Evolutionary conservation across 2,329 filamentous ascomycete species (phyloP).

Genomic region (Colletotrichum cereale): DNA sequence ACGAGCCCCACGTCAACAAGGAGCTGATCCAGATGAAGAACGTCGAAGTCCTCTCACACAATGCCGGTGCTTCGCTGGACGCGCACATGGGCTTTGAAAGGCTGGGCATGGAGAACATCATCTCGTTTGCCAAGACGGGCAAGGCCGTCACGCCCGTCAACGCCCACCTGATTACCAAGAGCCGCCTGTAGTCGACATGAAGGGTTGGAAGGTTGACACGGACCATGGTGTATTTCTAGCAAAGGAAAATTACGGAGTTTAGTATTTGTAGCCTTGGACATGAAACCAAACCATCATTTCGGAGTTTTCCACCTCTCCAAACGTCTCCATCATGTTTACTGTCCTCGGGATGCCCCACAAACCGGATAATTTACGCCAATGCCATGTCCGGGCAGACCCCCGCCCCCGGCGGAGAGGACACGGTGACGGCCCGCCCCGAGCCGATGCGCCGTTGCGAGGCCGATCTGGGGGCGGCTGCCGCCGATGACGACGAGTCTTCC

Average conservation of each 20-base stretch:
- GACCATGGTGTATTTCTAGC: slow-evolving; percentile 10
- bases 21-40: slow-evolving; percentile 36
- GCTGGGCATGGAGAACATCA: slow-evolving; percentile 35
- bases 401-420: slow-evolving; percentile 7
- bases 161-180: slow-evolving; percentile 35
- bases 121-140: slow-evolving; percentile 26
- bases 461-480: slow-evolving; percentile 20
- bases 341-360: slow-evolving; percentile 7
- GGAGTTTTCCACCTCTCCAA: background rate
- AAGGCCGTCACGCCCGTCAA: slow-evolving; percentile 35
- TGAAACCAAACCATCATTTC: background rate
- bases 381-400: slow-evolving; percentile 10
- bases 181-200: slow-evolving; percentile 19
- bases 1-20: slow-evolving; percentile 65
- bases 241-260: slow-evolving; percentile 19
- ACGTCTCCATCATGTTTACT: slow-evolving; percentile 13
- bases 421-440: slow-evolving; percentile 9
- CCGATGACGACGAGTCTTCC: slow-evolving; percentile 16
- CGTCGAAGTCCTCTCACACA: slow-evolving; percentile 36
- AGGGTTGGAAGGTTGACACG: background rate
- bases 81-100: slow-evolving; percentile 37
- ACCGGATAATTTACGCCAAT: background rate
- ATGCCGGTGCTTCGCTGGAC: slow-evolving; percentile 35
- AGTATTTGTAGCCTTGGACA: background rate
- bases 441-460: slow-evolving; percentile 19